A percentile compares a stretch with the other conserved stretches of the same genome.
Conservation (phyloP, 148 eudicot genomes). For the Rhododendron ferrugineum region DNA sequence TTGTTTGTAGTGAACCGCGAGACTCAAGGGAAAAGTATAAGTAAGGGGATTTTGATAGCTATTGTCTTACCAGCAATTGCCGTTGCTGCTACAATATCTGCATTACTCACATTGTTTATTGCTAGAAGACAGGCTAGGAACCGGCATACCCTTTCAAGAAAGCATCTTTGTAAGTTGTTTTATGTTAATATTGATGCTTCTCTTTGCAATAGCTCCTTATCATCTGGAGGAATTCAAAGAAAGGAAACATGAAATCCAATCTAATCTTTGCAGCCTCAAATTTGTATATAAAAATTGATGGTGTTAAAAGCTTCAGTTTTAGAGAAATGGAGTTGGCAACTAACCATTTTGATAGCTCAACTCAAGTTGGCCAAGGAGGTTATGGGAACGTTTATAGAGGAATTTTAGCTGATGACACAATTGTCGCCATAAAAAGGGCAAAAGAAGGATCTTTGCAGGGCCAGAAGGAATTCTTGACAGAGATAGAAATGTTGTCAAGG, state of each 20-base stretch:
- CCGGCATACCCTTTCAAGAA: conserved; percentile 28
- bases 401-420: conserved; percentile 40
- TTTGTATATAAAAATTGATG: conserved; percentile 63
- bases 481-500: conserved; percentile 77
- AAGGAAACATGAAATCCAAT: background rate
- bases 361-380: conserved; percentile 88
- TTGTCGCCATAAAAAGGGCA: conserved; percentile 85
- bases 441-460: conserved; percentile 90
- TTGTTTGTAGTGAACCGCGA: conserved; percentile 33
- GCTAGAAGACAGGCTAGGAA: conserved; percentile 34
- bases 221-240: background rate
- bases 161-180: conserved; percentile 42
- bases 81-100: conserved; percentile 34
- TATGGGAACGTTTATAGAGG: conserved; percentile 88
- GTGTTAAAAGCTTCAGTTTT: conserved; percentile 66
- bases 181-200: background rate
- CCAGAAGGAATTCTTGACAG: conserved; percentile 76
- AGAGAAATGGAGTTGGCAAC: conserved; percentile 71
- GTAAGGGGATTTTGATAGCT: conserved; percentile 42
- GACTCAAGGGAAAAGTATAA: conserved; percentile 25
- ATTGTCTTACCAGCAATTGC: conserved; percentile 34
- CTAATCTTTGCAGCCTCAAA: conserved; percentile 52
- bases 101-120: conserved; percentile 33
- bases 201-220: conserved; percentile 3
- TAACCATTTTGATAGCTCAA: conserved; percentile 36